A percentile compares a stretch with the other conserved stretches of the same genome.
These are phyloP conservation scores for Paramecium octaurelia DNA, from an alignment of 73 alveolate species.

Conservation along the genomic window DNA sequence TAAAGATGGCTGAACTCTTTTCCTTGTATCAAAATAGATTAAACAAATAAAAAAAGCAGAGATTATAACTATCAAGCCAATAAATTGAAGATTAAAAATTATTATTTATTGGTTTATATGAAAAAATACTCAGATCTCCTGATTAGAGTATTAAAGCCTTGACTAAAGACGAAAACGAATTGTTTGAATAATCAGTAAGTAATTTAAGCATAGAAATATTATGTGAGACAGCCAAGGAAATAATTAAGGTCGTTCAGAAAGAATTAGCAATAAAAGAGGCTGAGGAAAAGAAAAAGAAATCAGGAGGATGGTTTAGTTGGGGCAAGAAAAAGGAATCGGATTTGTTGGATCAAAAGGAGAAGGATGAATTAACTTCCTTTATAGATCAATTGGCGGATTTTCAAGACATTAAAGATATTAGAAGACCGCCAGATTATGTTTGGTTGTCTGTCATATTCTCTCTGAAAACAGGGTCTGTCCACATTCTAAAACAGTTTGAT, in stretches of 20 bases:
- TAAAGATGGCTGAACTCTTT: conserved; percentile 37
- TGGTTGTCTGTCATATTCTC: neutral
- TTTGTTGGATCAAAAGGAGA: neutral
- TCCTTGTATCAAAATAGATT: neutral
- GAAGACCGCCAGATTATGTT: conserved; percentile 40
- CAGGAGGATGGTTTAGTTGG: conserved; percentile 58
- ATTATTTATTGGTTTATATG: neutral
- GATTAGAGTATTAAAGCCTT: neutral
- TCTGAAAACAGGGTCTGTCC: neutral
- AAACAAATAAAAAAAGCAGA: neutral
- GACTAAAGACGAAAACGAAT: neutral
- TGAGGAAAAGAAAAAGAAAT: conserved; percentile 42
- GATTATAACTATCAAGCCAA: neutral
- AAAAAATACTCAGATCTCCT: neutral
- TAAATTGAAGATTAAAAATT: conserved; percentile 19
- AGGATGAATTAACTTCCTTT: conserved; percentile 4
- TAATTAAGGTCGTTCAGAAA: conserved; percentile 24
- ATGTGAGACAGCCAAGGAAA: conserved; percentile 9
- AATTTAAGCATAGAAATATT: conserved; percentile 43
- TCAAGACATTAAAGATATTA: neutral
- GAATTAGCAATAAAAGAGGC: conserved; percentile 44
- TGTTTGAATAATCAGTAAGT: conserved; percentile 38
- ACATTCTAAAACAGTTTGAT: neutral
- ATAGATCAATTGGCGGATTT: neutral
- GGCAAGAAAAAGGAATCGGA: conserved; percentile 20